phyloP scores from a whole-genome alignment of 495 filamentous ascomycete genomes.

The Penicillium crystallinum region DNA sequence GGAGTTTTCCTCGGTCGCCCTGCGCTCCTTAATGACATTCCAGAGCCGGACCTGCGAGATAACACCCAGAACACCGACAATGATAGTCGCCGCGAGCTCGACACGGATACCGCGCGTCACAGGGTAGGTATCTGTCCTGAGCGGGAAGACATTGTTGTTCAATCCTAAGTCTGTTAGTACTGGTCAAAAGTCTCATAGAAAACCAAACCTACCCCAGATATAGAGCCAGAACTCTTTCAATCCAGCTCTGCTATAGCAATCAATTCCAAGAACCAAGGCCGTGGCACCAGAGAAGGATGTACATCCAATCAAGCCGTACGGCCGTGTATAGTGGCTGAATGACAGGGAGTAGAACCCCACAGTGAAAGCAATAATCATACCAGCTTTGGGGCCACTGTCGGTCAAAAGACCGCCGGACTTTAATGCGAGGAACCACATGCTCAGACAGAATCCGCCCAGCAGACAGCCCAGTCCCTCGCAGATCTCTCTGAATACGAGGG shows the following conservation, averaged over 20 bases:
- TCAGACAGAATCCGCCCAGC: conserved; percentile 79
- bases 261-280: conserved; percentile 72
- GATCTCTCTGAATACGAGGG: conserved; percentile 77
- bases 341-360: conserved; percentile 63
- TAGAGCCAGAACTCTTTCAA: conserved; percentile 96
- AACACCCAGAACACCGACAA: conserved; percentile 68
- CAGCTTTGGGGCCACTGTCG: conserved; percentile 54
- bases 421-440: conserved; percentile 86
- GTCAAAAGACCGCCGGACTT: conserved; percentile 70
- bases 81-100: conserved; percentile 72
- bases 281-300: conserved; percentile 82
- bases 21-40: conserved; percentile 74
- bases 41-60: conserved; percentile 83
- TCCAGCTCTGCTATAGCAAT: conserved; percentile 84
- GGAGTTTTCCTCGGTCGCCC: conserved; percentile 55
- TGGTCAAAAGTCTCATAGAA: background rate
- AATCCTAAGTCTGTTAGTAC: conserved; percentile 45
- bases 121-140: conserved; percentile 70
- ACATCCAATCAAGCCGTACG: conserved; percentile 67
- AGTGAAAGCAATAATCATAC: conserved; percentile 71
- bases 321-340: conserved; percentile 72
- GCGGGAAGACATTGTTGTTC: conserved; percentile 74
- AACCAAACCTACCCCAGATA: conserved; percentile 63
- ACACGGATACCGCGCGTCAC: conserved; percentile 82
- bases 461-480: conserved; percentile 84